Conservation (phyloP, 2,329 filamentous ascomycete genomes). For the Aspergillus ibericus region DNA sequence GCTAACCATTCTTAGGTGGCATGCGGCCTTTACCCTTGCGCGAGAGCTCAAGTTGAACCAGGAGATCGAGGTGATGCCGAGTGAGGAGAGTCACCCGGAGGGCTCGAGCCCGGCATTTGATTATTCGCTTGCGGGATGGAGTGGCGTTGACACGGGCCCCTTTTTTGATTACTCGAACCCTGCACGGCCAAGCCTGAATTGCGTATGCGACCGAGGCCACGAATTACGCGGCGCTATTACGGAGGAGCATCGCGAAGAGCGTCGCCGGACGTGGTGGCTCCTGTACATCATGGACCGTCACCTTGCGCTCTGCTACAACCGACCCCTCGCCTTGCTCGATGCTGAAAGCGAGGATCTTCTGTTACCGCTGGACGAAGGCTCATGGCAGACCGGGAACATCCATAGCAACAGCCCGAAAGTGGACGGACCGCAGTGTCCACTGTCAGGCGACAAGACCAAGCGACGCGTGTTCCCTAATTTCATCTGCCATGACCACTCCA, state of each 20-base stretch:
- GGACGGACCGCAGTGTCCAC: conserved; percentile 36
- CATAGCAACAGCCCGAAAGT: conserved; percentile 52
- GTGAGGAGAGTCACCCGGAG: conserved; percentile 30
- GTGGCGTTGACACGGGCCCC: conserved; percentile 53
- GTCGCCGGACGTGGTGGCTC: conserved; percentile 90
- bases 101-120: conserved; percentile 35
- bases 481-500: conserved; percentile 80
- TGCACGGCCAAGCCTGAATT: conserved; percentile 35
- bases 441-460: conserved; percentile 38
- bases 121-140: conserved; percentile 33
- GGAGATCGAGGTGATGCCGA: conserved; percentile 59
- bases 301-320: conserved; percentile 86
- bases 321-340: conserved; percentile 82
- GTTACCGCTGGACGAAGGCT: conserved; percentile 82
- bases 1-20: conserved; percentile 58
- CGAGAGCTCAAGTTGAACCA: conserved; percentile 83
- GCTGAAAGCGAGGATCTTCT: conserved; percentile 80
- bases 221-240: conserved; percentile 46
- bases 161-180: conserved; percentile 44
- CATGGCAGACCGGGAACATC: conserved; percentile 84
- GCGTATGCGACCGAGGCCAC: conserved; percentile 33
- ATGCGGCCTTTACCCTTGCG: conserved; percentile 86
- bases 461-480: conserved; percentile 73
- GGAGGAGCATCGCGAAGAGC: conserved; percentile 86
- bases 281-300: conserved; percentile 89